These are phyloP conservation scores for Candida krabiensis DNA, from an alignment of 805 yeast genomes.

Conservation along the genomic window DNA sequence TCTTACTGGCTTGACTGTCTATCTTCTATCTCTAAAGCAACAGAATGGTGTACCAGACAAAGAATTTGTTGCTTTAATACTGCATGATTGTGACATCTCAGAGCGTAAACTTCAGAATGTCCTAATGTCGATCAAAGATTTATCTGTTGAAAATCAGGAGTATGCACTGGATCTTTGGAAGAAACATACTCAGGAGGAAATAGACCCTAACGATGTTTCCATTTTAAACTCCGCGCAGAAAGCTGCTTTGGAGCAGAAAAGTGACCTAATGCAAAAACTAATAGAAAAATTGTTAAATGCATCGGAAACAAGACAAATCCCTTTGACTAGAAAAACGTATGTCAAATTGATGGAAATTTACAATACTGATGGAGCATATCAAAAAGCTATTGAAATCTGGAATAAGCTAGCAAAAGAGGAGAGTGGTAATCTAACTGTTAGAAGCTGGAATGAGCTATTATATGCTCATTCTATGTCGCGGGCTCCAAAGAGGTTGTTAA, in stretches of 20 bases:
- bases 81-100: slow-evolving; percentile 7
- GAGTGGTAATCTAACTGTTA: slow-evolving; percentile 20
- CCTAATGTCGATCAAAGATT: background rate
- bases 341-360: slow-evolving; percentile 47
- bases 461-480: slow-evolving; percentile 29
- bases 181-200: slow-evolving; percentile 1
- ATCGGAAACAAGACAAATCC: slow-evolving; percentile 28
- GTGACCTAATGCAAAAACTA: slow-evolving; percentile 14
- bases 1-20: slow-evolving; percentile 17
- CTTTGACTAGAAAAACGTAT: slow-evolving; percentile 42
- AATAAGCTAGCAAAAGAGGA: slow-evolving; percentile 43
- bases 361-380: slow-evolving; percentile 35
- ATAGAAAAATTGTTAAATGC: slow-evolving; percentile 20
- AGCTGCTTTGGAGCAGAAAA: slow-evolving; percentile 19
- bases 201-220: slow-evolving; percentile 23
- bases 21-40: slow-evolving; percentile 20
- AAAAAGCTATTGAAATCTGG: slow-evolving; percentile 48
- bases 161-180: slow-evolving; percentile 9
- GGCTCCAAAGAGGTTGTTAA: slow-evolving; percentile 29
- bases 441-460: slow-evolving; percentile 61
- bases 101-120: slow-evolving; percentile 1
- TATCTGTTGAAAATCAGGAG: slow-evolving; percentile 8
- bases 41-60: slow-evolving; percentile 16
- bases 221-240: slow-evolving; percentile 14
- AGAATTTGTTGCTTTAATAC: slow-evolving; percentile 23